Conservation (phyloP, 1,284 basidiomycete species). For the Papiliotrema fonsecae region DNA sequence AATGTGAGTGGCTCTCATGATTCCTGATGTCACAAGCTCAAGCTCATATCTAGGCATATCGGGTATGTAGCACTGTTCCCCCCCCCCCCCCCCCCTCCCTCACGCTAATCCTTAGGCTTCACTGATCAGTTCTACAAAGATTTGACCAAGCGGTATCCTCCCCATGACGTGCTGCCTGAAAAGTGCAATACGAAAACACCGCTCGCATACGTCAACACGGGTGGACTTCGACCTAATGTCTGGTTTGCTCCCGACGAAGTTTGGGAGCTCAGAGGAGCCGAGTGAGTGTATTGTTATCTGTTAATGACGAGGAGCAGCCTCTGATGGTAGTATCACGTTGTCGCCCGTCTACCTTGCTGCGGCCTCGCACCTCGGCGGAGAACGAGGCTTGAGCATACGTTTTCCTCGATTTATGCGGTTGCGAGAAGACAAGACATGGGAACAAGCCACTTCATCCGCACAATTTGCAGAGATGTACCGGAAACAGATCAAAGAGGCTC, state of each 20-base stretch:
- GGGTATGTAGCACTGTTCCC: no score
- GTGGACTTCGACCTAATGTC: constrained; percentile 71
- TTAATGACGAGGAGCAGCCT: not conserved
- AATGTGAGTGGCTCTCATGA: constrained; percentile 52
- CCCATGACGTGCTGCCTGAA: constrained; percentile 53
- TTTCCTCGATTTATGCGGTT: constrained; percentile 53
- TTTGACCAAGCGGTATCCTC: constrained; percentile 61
- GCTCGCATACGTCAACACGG: constrained; percentile 64
- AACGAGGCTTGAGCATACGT: constrained; percentile 66
- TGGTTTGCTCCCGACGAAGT: constrained; percentile 82
- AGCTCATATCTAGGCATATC: no score
- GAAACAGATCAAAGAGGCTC: constrained; percentile 52
- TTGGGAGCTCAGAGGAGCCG: constrained; percentile 88
- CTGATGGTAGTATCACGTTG: constrained; percentile 63
- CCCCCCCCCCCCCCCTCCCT: no score
- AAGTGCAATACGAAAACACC: constrained; percentile 58
- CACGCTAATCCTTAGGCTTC: constrained; percentile 60
- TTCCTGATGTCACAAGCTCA: not conserved
- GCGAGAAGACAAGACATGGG: constrained; percentile 54
- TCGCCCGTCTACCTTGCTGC: constrained; percentile 86
- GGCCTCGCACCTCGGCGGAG: constrained; percentile 59
- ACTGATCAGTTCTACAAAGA: constrained; percentile 81
- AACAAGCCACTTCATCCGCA: constrained; percentile 53
- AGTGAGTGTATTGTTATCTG: constrained; percentile 51
- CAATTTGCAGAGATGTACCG: constrained; percentile 64